Evolutionary conservation across 495 filamentous ascomycete genomes (phyloP).

Genomic region (Oleoguttula mirabilis): DNA sequence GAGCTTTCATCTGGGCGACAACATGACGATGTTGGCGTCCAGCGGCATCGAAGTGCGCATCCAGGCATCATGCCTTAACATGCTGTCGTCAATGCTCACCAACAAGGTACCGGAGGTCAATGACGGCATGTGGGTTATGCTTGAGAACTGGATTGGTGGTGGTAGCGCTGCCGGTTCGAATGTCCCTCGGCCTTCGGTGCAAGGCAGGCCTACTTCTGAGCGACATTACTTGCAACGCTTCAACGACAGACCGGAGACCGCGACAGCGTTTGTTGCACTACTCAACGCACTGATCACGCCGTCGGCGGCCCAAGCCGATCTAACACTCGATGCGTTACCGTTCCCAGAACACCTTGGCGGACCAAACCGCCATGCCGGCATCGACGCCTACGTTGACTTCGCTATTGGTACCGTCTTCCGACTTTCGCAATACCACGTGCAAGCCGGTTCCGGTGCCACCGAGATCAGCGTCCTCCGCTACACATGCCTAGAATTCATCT

Average conservation of each 20-base stretch:
- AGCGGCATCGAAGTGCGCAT: constrained; percentile 58
- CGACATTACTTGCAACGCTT: constrained; percentile 15
- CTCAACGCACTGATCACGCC: constrained; percentile 57
- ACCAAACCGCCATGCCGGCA: constrained; percentile 61
- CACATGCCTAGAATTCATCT: constrained; percentile 67
- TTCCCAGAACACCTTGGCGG: constrained; percentile 84
- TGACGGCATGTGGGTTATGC: constrained; percentile 52
- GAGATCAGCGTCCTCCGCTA: constrained; percentile 60
- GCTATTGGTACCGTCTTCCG: constrained; percentile 62
- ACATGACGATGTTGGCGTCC: constrained; percentile 56
- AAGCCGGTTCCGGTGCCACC: constrained; percentile 37
- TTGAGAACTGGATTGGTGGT: constrained; percentile 59
- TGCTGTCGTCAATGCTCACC: constrained; percentile 54
- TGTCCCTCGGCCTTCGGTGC: constrained; percentile 4
- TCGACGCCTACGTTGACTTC: constrained; percentile 89
- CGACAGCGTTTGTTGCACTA: constrained; percentile 67
- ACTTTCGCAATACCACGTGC: constrained; percentile 40
- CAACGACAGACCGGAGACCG: constrained; percentile 33
- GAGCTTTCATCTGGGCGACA: constrained; percentile 48
- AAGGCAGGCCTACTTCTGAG: constrained; percentile 1
- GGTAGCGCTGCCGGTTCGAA: constrained; percentile 15
- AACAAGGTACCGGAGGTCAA: constrained; percentile 48
- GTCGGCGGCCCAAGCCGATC: constrained; percentile 38
- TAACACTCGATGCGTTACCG: constrained; percentile 57
- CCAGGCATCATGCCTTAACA: constrained; percentile 62